Conservation (phyloP, 1,139 yeast genomes). For the Hyphopichia burtonii region DNA sequence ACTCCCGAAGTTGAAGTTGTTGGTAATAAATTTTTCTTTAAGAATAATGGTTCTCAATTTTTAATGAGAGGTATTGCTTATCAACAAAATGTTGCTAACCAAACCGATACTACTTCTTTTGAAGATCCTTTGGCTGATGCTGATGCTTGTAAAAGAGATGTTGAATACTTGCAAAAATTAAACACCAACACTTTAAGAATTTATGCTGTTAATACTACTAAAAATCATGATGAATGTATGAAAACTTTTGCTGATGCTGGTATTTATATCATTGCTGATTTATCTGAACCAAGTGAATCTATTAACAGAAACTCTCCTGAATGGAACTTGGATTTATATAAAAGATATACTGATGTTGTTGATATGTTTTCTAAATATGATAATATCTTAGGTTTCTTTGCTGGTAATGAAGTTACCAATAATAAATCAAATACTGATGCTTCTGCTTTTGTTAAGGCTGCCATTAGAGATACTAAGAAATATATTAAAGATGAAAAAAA, state of each 20-base stretch:
- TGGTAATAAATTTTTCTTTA: conserved; percentile 45
- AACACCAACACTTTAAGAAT: conserved; percentile 70
- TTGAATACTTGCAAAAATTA: conserved; percentile 62
- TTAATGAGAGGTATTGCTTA: conserved; percentile 48
- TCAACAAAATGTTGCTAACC: conserved; percentile 40
- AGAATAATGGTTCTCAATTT: conserved; percentile 47
- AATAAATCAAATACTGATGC: conserved; percentile 69
- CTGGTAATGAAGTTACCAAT: conserved; percentile 90
- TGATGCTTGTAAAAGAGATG: conserved; percentile 75
- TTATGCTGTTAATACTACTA: conserved; percentile 64
- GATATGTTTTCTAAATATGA: conserved; percentile 70
- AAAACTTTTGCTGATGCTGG: conserved; percentile 65
- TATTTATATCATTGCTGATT: conserved; percentile 75
- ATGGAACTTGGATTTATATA: conserved; percentile 63
- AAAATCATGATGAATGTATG: conserved; percentile 72
- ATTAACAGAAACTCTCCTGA: conserved; percentile 60
- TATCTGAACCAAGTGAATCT: conserved; percentile 64
- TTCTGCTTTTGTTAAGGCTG: conserved; percentile 88
- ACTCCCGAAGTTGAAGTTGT: conserved; percentile 36
- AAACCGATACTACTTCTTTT: conserved; percentile 50
- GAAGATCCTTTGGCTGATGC: conserved; percentile 74
- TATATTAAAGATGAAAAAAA: conserved; percentile 66
- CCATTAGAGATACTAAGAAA: conserved; percentile 77
- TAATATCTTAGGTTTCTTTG: conserved; percentile 83
- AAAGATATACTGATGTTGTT: conserved; percentile 71